Evolutionary conservation across 345 rosid species (phyloP), one percentile per base, ranked within the genome.

Genomic region (Euphorbia tirucalli): DNA sequence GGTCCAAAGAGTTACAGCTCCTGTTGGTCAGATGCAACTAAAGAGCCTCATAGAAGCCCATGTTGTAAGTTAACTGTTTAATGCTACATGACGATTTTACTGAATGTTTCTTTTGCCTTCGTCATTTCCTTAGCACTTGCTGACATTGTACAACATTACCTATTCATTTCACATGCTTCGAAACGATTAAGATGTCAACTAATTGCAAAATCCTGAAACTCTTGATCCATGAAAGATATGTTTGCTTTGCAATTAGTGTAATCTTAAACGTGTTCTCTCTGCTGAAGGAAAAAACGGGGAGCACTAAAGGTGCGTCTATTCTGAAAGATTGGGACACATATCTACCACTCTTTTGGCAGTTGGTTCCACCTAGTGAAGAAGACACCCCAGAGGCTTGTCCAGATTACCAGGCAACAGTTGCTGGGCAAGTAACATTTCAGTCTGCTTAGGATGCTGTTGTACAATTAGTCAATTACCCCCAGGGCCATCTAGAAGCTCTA

Each of bases 351-450:
- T 92, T 95, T 81, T 87, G 99, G 99, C 97, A 95, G 82, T 75
- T 95, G 25, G 99, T 95, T 77, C 99, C 99, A 22, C 99, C 99
- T n/a, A 92, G 97, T 13, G 99, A 95, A 82, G 99, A 95, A 82
- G 99, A 95, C 86, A 92, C 97, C 48, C 99, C 97, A 0, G 99
- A 95, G 86, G 99, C 98, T 71, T 87, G 87, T 74, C 87, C 96
- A 7, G 85, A 79, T 49, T 95, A 89, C 68, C 86, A 86, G 80
- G 83, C 82, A 74, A 84, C 93, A 57, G 72, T 85, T 56, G 66
- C 94, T 25, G 97, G 86, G 6, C 82, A 87, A 82, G 94, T 89
- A 77, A 83, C 88, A 7, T 76, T 92, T 41, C 97, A 85, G 73
- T 95, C 97, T 61, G 93, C 97, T 6, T 90, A 80, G 78, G 72